Evolutionary conservation across 2,329 filamentous ascomycete genomes (phyloP).

Genomic region (Cladophialophora psammophila): DNA sequence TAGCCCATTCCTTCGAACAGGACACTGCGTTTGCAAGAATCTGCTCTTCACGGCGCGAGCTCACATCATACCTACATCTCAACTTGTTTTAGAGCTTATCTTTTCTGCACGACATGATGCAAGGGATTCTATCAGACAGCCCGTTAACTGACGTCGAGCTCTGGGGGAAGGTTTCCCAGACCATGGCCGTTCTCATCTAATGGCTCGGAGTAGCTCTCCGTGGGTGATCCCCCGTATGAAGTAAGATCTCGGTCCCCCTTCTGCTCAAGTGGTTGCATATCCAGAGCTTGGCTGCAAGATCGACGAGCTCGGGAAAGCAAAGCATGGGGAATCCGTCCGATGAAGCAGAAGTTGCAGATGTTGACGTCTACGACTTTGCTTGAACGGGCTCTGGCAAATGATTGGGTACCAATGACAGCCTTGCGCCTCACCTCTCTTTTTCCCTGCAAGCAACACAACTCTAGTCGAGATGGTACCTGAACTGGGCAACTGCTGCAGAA

Average conservation of each 20-base stretch:
- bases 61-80: background rate
- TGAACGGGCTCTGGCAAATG: background rate
- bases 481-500: background rate
- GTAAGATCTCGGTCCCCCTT: conserved; percentile 11
- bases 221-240: conserved; percentile 4
- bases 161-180: background rate
- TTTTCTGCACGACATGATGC: background rate
- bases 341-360: background rate
- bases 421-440: conserved; percentile 5
- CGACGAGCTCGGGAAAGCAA: background rate
- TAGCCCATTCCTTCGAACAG: background rate
- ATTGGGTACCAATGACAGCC: conserved; percentile 17
- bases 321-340: background rate
- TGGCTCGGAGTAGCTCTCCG: conserved; percentile 25
- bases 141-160: background rate
- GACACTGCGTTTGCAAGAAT: background rate
- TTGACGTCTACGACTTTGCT: conserved; percentile 30
- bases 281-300: conserved; percentile 19
- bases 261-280: conserved; percentile 13
- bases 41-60: background rate
- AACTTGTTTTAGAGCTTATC: background rate
- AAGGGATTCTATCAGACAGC: background rate
- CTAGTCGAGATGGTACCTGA: conserved; percentile 20
- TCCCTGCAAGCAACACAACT: background rate
- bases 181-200: background rate